A percentile compares a stretch with the other conserved stretches of the same genome.
phyloP scores from a whole-genome alignment of 208 protist species.

The Hexamita inflata region DNA sequence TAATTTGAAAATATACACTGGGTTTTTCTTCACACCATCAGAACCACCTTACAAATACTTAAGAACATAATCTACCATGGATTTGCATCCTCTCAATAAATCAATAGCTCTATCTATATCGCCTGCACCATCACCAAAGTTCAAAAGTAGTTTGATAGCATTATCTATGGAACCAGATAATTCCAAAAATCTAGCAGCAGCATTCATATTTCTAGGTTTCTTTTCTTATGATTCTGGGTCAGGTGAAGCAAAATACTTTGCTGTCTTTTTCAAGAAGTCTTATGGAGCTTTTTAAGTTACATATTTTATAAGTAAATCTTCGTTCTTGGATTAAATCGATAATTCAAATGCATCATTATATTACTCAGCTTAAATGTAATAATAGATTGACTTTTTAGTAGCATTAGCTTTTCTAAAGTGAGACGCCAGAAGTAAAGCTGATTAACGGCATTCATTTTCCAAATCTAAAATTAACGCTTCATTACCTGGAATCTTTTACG shows the following conservation, averaged over 20 bases:
- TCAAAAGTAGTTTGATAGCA: constrained; percentile 17
- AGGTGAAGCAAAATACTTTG: constrained; percentile 9
- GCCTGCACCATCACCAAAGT: background rate
- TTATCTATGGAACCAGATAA: background rate
- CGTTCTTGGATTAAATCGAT: background rate
- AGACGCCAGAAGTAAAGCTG: background rate
- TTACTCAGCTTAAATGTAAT: background rate
- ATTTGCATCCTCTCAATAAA: constrained; percentile 3
- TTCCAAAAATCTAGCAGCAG: constrained; percentile 15
- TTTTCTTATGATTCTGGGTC: background rate
- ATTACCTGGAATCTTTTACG: background rate
- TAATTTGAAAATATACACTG: constrained; percentile 22
- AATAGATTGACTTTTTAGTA: constrained; percentile 12
- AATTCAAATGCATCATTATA: constrained; percentile 22
- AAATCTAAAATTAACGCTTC: background rate
- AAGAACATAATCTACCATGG: constrained; percentile 20
- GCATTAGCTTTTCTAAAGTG: background rate
- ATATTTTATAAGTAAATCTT: constrained; percentile 9
- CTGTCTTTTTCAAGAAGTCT: constrained; percentile 14
- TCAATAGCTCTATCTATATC: constrained; percentile 27
- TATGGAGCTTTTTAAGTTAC: background rate
- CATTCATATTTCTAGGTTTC: constrained; percentile 3
- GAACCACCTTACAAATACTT: constrained; percentile 5
- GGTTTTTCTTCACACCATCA: constrained; percentile 13
- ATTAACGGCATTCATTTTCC: constrained; percentile 1